phyloP scores from a whole-genome alignment of 2,329 filamentous ascomycete species.

The Colletotrichum gigasporum region DNA sequence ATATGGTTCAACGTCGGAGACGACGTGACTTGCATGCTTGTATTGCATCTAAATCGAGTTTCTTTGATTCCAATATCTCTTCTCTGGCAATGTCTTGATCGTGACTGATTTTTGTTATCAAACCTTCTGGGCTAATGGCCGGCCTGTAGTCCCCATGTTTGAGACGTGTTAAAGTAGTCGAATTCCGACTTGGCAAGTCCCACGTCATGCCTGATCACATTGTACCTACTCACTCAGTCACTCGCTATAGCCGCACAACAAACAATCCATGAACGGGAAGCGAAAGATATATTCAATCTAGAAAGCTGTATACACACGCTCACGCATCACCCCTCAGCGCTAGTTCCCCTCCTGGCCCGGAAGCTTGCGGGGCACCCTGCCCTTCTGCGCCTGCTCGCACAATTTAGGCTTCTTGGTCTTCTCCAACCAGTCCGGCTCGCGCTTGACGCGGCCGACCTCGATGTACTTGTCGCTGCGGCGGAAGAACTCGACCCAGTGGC shows the following conservation, averaged over 20 bases:
- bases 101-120: no score
- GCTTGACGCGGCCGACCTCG: slow-evolving; percentile 78
- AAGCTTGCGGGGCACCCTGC: slow-evolving; percentile 63
- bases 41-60: slow-evolving; percentile 25
- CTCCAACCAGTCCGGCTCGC: slow-evolving; percentile 69
- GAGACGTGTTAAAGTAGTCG: no score
- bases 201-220: no score
- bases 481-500: slow-evolving; percentile 89
- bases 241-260: no score
- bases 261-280: not conserved
- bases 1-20: slow-evolving; percentile 5
- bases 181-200: no score
- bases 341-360: slow-evolving; percentile 54
- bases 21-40: slow-evolving; percentile 15
- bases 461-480: slow-evolving; percentile 81
- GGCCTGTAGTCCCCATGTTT: no score
- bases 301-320: not conserved
- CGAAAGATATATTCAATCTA: not conserved
- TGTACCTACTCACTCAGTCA: no score
- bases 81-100: no score
- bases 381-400: slow-evolving; percentile 75
- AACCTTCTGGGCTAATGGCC: no score
- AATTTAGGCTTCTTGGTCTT: slow-evolving; percentile 69
- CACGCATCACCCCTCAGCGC: slow-evolving; percentile 39
- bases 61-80: slow-evolving; percentile 4